These are phyloP conservation scores for Yamadazyma buinensis DNA, from an alignment of 1,139 yeast genomes.

Conservation along the genomic window DNA sequence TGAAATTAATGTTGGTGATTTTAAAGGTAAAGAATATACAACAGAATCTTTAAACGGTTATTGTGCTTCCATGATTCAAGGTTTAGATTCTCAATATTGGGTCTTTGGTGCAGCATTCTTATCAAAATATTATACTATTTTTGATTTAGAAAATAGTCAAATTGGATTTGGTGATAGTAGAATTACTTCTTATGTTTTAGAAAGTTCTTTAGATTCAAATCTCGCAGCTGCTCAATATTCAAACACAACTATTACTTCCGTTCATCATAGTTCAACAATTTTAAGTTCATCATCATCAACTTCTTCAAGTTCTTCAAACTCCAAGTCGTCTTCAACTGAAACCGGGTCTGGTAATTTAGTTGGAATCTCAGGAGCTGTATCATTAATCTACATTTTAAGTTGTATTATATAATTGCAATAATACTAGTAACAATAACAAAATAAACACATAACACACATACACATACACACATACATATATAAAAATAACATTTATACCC, in stretches of 20 bases:
- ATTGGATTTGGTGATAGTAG: slow-evolving; percentile 43
- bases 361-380: slow-evolving; percentile 4
- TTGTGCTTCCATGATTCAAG: slow-evolving; percentile 69
- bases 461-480: no score
- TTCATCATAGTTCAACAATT: slow-evolving; percentile 1
- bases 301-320: neutral
- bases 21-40: slow-evolving; percentile 47
- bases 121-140: slow-evolving; percentile 54
- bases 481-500: no score
- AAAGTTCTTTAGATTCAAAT: slow-evolving; percentile 1
- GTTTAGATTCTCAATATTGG: slow-evolving; percentile 38
- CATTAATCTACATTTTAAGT: slow-evolving; percentile 6
- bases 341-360: slow-evolving; percentile 10
- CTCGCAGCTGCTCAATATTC: neutral
- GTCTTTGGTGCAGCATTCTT: slow-evolving; percentile 62
- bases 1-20: slow-evolving; percentile 41
- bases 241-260: neutral
- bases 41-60: slow-evolving; percentile 37
- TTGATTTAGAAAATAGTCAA: slow-evolving; percentile 46
- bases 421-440: neutral
- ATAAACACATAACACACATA: neutral
- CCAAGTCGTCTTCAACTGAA: neutral
- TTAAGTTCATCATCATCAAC: slow-evolving; percentile 2
- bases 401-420: slow-evolving; percentile 8
- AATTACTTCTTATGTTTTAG: slow-evolving; percentile 11